Percentiles rank a stretch among this genome's conserved stretches.
These are phyloP conservation scores for Podosphaera fusca DNA, from an alignment of 2,329 filamentous ascomycete species.

Conservation along the genomic window DNA sequence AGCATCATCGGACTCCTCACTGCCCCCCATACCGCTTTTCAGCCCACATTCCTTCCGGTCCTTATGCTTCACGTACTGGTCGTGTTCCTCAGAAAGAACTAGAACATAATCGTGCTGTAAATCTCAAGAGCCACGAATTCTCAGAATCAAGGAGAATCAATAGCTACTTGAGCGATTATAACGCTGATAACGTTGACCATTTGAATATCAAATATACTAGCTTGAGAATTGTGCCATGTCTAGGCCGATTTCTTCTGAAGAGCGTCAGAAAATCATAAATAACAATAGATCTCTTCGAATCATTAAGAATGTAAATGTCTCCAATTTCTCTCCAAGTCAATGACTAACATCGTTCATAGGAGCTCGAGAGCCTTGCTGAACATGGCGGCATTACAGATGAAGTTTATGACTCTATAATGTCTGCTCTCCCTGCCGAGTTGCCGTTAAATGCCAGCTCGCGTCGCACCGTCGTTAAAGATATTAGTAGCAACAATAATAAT, in stretches of 20 bases:
- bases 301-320: conserved; percentile 16
- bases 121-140: conserved; percentile 6
- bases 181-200: conserved; percentile 2
- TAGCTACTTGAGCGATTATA: conserved; percentile 3
- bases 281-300: conserved; percentile 16
- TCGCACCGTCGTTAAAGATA: neutral
- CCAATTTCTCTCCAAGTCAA: neutral
- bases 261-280: conserved; percentile 15
- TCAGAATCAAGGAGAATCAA: conserved; percentile 5
- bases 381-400: conserved; percentile 53
- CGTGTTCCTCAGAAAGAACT: neutral
- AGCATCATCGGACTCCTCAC: neutral
- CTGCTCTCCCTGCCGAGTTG: conserved; percentile 50
- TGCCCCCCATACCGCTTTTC: neutral
- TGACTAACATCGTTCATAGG: conserved; percentile 26
- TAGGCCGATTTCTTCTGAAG: conserved; percentile 12
- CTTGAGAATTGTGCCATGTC: conserved; percentile 12
- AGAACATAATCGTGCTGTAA: neutral
- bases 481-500: conserved; percentile 8
- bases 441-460: conserved; percentile 20
- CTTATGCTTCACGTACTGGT: neutral
- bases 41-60: neutral
- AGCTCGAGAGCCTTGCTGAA: conserved; percentile 76
- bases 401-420: conserved; percentile 52
- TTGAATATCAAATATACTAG: conserved; percentile 7